Evolutionary conservation across 1,284 basidiomycete species (phyloP), one percentile per base, ranked within the genome.

Genomic region (Ganoderma meredithae): DNA sequence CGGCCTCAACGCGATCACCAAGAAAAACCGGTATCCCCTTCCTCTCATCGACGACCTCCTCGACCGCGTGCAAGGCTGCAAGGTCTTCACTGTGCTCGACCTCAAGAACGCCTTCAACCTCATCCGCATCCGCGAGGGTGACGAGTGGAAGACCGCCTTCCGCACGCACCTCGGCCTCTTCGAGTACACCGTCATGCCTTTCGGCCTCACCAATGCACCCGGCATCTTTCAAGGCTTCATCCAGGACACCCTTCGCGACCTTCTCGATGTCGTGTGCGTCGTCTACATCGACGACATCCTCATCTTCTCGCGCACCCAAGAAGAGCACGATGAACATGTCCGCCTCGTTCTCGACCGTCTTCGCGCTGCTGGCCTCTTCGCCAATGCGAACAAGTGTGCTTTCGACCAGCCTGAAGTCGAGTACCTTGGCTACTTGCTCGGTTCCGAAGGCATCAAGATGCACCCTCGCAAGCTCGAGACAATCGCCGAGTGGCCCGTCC

Each of bases 391-490:
- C 58, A 85, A 86, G 62, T 85, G 83, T 60, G 60, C 73, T 0
- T 85, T 85, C 69, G 63, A 78, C 3, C 61, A 66, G 5, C 58
- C 73, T 0, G 56, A 78, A 36, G 77, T 82, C 22, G 79, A 83
- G 33, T 87, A 82, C 74, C 77, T 87, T 0, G 83, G 85, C 1
- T 81, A 80, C 66, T 70, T 84, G 43, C 74, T 87, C 33, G 62
- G 62, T 0, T 13, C 71, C 0, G 67, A 78, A 0, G 76, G 78
- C 6, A 70, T 86, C 13, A 27, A 43, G 0, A 85, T 86, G 83
- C 79, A 84, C 63, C 73, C 76, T 0, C 70, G 65, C 0, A 87
- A 87, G 72, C 69, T 87, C 0, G 40, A 76, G 1, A 75, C 77
- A 0, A 77, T 86, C 39, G 41, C 63, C 0, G 66, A 76, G 6